These are phyloP conservation scores for Dendrobium catenatum DNA, from an alignment of 106 monocot genomes.

Conservation along the genomic window DNA sequence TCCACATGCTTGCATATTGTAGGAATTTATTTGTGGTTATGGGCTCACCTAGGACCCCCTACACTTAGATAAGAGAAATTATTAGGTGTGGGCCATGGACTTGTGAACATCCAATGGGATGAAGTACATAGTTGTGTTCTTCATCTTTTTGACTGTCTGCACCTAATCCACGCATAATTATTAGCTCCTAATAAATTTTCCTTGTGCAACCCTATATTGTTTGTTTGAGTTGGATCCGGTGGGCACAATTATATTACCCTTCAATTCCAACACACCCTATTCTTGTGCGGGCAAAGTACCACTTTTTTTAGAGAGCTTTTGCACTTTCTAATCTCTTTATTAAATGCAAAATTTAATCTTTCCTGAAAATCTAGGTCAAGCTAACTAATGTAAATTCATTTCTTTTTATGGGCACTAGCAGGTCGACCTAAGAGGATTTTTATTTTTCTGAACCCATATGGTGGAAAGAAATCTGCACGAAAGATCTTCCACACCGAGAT, in stretches of 20 bases:
- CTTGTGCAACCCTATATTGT: too few relatives aligned
- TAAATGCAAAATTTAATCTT: not conserved
- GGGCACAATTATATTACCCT: too few relatives aligned
- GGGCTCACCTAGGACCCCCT: too few relatives aligned
- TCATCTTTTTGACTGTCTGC: too few relatives aligned
- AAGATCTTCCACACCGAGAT: constrained; percentile 58
- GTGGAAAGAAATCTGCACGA: constrained; percentile 60
- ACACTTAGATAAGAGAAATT: too few relatives aligned
- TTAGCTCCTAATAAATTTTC: too few relatives aligned
- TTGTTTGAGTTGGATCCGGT: too few relatives aligned
- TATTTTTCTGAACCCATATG: constrained; percentile 82
- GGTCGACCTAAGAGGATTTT: constrained; percentile 72
- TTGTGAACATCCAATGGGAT: too few relatives aligned
- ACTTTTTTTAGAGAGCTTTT: not conserved
- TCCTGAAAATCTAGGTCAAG: not conserved
- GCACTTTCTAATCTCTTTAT: not conserved
- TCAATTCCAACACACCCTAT: not conserved
- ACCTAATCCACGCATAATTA: too few relatives aligned
- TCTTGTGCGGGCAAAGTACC: not conserved
- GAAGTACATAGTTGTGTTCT: too few relatives aligned
- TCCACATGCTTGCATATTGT: not conserved
- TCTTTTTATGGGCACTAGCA: constrained; percentile 11
- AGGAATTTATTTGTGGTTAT: not conserved
- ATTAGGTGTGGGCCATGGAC: too few relatives aligned
- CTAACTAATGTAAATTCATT: not conserved